phyloP scores from a whole-genome alignment of 1,284 basidiomycete species.

The Sporisorium reilianum region DNA sequence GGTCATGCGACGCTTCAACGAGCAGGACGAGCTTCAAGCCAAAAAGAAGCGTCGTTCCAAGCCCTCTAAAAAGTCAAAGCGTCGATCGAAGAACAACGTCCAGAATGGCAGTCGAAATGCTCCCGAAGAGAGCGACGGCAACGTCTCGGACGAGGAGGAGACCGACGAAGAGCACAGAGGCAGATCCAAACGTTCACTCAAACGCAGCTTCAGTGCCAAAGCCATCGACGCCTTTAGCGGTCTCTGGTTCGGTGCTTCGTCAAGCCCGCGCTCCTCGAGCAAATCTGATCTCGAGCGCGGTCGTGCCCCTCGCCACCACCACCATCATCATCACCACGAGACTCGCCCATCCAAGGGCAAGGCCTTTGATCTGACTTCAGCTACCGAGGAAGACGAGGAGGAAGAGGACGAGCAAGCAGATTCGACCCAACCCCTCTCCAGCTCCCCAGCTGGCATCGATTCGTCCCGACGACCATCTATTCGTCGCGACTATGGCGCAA shows the following conservation, averaged over 20 bases:
- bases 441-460: conserved; percentile 8
- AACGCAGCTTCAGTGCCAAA: conserved; percentile 54
- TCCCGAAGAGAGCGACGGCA: conserved; percentile 48
- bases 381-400: conserved; percentile 42
- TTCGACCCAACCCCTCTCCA: conserved; percentile 2
- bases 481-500: conserved; percentile 37
- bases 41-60: conserved; percentile 25
- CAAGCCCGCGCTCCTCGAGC: conserved; percentile 26
- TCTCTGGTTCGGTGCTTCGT: conserved; percentile 50
- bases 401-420: conserved; percentile 8
- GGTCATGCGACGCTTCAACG: conserved; percentile 63
- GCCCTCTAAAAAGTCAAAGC: conserved; percentile 28
- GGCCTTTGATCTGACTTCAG: conserved; percentile 35
- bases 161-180: conserved; percentile 47
- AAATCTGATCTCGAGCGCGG: conserved; percentile 37
- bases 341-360: conserved; percentile 9
- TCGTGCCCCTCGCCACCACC: not conserved
- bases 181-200: conserved; percentile 24
- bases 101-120: conserved; percentile 19
- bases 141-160: conserved; percentile 56
- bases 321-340: not conserved
- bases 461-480: not conserved
- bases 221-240: conserved; percentile 53
- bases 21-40: conserved; percentile 16
- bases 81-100: conserved; percentile 14